A percentile compares a stretch with the other conserved stretches of the same genome.
Evolutionary conservation across 805 yeast genomes (phyloP).

Genomic region (Yarrowia sp.): DNA sequence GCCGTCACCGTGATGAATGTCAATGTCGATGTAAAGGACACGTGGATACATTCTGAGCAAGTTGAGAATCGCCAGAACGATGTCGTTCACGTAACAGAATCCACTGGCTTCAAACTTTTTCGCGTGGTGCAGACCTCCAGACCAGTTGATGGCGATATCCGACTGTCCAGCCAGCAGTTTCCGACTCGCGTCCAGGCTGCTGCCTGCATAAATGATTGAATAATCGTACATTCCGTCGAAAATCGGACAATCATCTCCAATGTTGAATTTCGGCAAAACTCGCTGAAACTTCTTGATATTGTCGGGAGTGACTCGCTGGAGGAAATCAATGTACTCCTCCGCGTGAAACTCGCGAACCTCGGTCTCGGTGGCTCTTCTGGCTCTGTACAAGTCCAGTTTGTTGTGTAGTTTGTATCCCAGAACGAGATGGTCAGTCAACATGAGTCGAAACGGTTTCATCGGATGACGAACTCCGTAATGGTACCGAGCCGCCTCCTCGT

Average conservation of each 20-base stretch:
- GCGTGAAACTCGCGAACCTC: conserved; percentile 85
- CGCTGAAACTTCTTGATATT: conserved; percentile 64
- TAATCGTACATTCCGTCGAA: conserved; percentile 95
- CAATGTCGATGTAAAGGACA: conserved; percentile 86
- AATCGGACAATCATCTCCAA: conserved; percentile 93
- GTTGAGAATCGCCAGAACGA: conserved; percentile 82
- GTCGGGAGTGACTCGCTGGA: conserved; percentile 79
- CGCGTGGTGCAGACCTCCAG: conserved; percentile 94
- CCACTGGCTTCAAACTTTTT: conserved; percentile 90
- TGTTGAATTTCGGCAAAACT: conserved; percentile 74
- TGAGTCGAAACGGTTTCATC: conserved; percentile 95
- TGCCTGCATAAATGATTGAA: conserved; percentile 85
- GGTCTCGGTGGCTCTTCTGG: conserved; percentile 79
- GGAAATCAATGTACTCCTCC: conserved; percentile 81
- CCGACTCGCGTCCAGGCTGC: conserved; percentile 88
- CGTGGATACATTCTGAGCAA: conserved; percentile 82
- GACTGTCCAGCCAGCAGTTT: conserved; percentile 80
- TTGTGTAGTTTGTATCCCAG: conserved; percentile 84
- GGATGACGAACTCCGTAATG: conserved; percentile 96
- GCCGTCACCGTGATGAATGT: conserved; percentile 94
- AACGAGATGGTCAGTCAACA: conserved; percentile 92
- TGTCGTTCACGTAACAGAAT: conserved; percentile 89
- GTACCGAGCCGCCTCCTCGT: conserved; percentile 77
- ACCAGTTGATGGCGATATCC: conserved; percentile 91
- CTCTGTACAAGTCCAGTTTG: conserved; percentile 86